Conservation (phyloP, 164 flowering plant species). For the Stephania japonica region DNA sequence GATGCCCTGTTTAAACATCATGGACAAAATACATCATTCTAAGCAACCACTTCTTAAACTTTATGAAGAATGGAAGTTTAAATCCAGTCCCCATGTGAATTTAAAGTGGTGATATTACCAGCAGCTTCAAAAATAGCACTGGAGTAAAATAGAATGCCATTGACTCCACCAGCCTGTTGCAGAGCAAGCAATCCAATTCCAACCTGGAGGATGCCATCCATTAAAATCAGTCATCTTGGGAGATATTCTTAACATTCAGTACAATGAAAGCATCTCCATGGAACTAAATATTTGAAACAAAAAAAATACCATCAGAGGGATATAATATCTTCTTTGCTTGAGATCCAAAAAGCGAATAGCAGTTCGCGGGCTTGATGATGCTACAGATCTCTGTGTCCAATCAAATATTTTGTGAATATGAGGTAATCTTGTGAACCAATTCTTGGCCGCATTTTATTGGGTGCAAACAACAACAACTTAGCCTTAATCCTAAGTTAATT, state of each 20-base stretch:
- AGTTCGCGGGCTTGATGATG: constrained; percentile 45
- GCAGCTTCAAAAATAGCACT: constrained; percentile 73
- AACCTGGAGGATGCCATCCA: constrained; percentile 39
- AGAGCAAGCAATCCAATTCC: constrained; percentile 79
- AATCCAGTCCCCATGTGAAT: background rate
- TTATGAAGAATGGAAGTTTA: background rate
- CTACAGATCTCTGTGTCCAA: constrained; percentile 56
- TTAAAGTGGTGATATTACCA: constrained; percentile 36
- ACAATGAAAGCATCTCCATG: background rate
- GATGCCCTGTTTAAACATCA: constrained; percentile 42
- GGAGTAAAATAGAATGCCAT: constrained; percentile 86
- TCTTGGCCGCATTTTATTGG: background rate
- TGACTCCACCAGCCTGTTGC: constrained; percentile 84
- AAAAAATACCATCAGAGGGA: constrained; percentile 65
- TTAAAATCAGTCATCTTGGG: background rate
- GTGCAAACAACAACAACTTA: too few species aligned
- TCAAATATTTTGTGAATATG: background rate
- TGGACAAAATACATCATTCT: background rate
- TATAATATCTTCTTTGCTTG: constrained; percentile 69
- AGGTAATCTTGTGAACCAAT: background rate
- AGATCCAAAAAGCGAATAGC: constrained; percentile 65
- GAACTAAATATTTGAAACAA: background rate
- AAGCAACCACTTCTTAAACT: background rate
- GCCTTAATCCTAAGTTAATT: too few species aligned
- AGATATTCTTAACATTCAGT: too few species aligned